These are phyloP conservation scores for Bryoglossum gracile DNA, from an alignment of 495 filamentous ascomycete genomes.

Conservation along the genomic window DNA sequence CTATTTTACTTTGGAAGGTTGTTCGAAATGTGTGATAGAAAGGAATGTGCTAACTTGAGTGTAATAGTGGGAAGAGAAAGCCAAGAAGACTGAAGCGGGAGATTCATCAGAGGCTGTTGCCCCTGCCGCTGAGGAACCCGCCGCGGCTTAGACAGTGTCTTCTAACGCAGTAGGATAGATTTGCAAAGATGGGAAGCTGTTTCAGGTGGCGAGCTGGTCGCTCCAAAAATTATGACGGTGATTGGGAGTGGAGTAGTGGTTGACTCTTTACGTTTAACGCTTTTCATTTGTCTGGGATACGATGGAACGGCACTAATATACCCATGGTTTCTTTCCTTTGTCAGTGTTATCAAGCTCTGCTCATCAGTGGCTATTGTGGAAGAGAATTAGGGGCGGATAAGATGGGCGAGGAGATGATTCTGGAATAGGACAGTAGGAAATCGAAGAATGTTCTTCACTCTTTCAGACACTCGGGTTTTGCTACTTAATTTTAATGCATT, in stretches of 20 bases:
- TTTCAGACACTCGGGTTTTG: too few relatives aligned
- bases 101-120: too few relatives aligned
- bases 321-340: constrained; percentile 9
- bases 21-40: too few relatives aligned
- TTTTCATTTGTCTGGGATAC: not conserved
- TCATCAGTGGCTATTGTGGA: not conserved
- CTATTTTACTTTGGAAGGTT: too few relatives aligned
- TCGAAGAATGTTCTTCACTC: too few relatives aligned
- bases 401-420: not conserved
- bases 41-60: too few relatives aligned
- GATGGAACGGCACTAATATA: too few relatives aligned
- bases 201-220: too few relatives aligned
- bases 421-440: not conserved
- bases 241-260: not conserved
- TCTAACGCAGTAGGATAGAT: not conserved
- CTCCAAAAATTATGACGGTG: not conserved
- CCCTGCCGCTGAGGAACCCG: not conserved
- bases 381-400: not conserved
- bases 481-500: too few relatives aligned
- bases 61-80: constrained; percentile 7
- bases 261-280: constrained; percentile 3
- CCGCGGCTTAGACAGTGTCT: not conserved
- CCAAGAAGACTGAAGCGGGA: not conserved
- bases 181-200: not conserved
- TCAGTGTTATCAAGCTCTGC: not conserved